Base-by-base conservation (phyloP, 306 rosid species). In the Malus domestica region DNA sequence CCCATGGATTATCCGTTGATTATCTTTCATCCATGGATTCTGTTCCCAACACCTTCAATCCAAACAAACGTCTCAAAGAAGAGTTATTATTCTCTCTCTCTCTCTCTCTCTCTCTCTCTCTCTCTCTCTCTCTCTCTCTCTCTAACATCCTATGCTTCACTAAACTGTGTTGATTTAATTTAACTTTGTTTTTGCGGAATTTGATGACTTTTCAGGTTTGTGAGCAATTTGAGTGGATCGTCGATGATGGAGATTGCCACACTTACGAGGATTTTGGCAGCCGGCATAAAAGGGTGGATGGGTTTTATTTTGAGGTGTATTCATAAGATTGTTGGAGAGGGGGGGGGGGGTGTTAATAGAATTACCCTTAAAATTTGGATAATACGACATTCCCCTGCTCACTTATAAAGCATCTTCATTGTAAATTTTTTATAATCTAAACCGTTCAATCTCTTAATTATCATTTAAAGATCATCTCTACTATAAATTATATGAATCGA, bases 41-140 rank as follows among this genome's bases (percentile, higher is more conserved):
- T 66, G 63, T 78, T 23, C 33, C 78, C 5, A 80, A 76, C 61
- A 79, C 90, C 55, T 78, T 88, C 70, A 87, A 89, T 77, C 86
- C 96, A 68, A 82, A 76, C 81, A 95, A 88, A 87, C 93, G 32
- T 78, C 96, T 90, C 81, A 95, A 89, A 85, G 96, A 95, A 86
- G 84, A 90, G 97, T 93, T 77, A 80, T 55, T n/a, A 33, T 65
- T 71, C 72, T 67, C 46, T 33, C 35, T 73, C 6, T 33, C 35
- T 73, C 6, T 71, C 72, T 67, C 46, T 33, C 35, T 71, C 72
- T 67, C 46, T 33, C 35, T 71, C 72, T 67, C 46, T 33, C 35
- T 71, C 72, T 67, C 46, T 33, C 35, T 71, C 72, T 67, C 46
- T 33, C 35, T 71, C 72, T 67, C 46, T 33, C 35, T 73, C 6